Evolutionary conservation across 768 basidiomycete species (phyloP), one percentile per base, ranked within the genome.

Genomic region (Clitopilus passeckerianus): DNA sequence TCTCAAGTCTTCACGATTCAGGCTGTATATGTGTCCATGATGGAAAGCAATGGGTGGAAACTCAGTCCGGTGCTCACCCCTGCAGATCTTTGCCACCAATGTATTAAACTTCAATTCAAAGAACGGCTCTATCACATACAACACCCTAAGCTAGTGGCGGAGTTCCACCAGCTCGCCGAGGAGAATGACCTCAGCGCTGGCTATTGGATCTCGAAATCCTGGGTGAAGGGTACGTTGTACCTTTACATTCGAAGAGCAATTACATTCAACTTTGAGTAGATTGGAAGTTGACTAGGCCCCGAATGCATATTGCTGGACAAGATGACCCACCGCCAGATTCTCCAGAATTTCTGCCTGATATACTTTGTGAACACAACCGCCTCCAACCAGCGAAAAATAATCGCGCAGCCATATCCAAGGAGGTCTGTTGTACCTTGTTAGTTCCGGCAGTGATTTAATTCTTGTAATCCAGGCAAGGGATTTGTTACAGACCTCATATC

Each of bases 181-280:
- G 71, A 77, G 9, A 72, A 72, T 4, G 73, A 73, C 12, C 80
- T 81, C 58, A 69, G 71, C 15, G 61, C 63, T 15, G 81, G 82
- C 6, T 86, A 79, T 68, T 91, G 87, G 86, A 83, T 93, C 66
- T 93, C 92, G 0, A 91, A 87, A 67, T 69, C 73, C 6, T 94
- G 93, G 93, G 69, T 89, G 3, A 88, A 80, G 81, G 91, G 91
- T 89, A 59, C 15, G 70, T 59, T 46, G 43, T 30, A 15, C 62
- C 35, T 57, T 12, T 6, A 7, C 54, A 55, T 12, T 6, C 16
- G 7, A 33, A 55, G 16, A 55, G 15, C 7, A 24, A 55, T 6
- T 6, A 27, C 24, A 14, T 15, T 16, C 15, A 53, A 16, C 6
- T 6, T 2, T 24, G 18, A 33, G 16, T 63, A 94, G 93, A 91